phyloP scores from a whole-genome alignment of 1,284 basidiomycete genomes.

The Trametes polyzona region DNA sequence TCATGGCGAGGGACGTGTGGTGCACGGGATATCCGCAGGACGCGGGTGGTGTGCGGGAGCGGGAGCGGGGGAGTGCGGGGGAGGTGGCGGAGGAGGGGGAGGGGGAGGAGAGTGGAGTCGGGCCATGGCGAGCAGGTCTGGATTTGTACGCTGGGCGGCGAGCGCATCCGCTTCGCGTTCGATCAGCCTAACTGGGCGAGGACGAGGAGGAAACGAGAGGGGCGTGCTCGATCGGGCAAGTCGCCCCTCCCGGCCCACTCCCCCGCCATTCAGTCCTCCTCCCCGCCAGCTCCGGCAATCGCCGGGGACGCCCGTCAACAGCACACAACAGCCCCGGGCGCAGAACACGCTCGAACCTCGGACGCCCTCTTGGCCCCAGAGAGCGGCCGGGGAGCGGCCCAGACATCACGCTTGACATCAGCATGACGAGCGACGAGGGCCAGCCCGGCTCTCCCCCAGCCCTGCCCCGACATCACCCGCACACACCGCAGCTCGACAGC shows the following conservation, averaged over 20 bases:
- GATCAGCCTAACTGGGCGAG: constrained; percentile 30
- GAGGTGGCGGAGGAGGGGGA: not conserved
- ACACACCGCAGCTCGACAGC: not conserved
- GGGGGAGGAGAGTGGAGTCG: constrained; percentile 8
- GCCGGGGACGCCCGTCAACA: constrained; percentile 27
- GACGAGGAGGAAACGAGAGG: constrained; percentile 29
- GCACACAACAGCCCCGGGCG: constrained; percentile 14
- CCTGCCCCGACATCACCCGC: constrained; percentile 19
- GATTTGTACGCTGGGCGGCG: constrained; percentile 30
- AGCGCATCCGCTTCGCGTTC: constrained; percentile 25
- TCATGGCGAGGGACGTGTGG: constrained; percentile 26
- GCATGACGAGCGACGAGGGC: constrained; percentile 11
- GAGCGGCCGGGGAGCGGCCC: constrained; percentile 12
- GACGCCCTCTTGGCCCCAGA: constrained; percentile 3
- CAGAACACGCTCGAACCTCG: constrained; percentile 23
- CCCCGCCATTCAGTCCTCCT: constrained; percentile 17
- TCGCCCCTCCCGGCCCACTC: constrained; percentile 14
- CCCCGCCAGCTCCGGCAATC: constrained; percentile 25
- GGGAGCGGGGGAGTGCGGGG: constrained; percentile 5
- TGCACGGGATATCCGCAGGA: constrained; percentile 12
- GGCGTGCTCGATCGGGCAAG: constrained; percentile 29
- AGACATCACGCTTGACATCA: constrained; percentile 25
- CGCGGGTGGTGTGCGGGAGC: constrained; percentile 5
- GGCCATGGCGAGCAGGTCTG: constrained; percentile 11
- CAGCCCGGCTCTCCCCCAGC: constrained; percentile 4